These are phyloP conservation scores for Scopulariopsis brevicaulis DNA, from an alignment of 2,329 filamentous ascomycete species.

Conservation along the genomic window DNA sequence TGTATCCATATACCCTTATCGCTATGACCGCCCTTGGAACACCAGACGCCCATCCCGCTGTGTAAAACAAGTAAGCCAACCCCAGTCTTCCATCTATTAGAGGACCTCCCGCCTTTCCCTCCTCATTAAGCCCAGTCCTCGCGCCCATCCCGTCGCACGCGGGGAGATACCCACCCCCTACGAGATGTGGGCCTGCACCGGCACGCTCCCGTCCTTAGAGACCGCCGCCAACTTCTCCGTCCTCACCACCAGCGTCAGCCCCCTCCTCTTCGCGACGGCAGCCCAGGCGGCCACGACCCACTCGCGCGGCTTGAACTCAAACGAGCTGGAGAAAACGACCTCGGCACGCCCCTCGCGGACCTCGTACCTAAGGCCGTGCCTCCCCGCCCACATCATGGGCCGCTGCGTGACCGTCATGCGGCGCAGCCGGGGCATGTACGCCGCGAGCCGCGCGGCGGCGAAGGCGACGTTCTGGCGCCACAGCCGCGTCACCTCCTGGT, in stretches of 20 bases:
- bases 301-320: conserved; percentile 11
- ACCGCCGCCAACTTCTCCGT: background rate
- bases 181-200: background rate
- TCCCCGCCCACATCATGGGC: conserved; percentile 14
- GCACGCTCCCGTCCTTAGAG: background rate
- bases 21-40: no score
- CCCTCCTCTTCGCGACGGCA: conserved; percentile 9
- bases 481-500: conserved; percentile 8
- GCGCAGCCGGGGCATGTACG: conserved; percentile 11
- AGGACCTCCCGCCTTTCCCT: no score
- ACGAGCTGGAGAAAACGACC: conserved; percentile 11
- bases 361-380: conserved; percentile 10
- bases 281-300: conserved; percentile 12
- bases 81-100: no score
- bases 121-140: no score
- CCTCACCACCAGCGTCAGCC: background rate
- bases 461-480: conserved; percentile 12
- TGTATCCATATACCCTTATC: no score
- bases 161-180: background rate
- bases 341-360: conserved; percentile 3
- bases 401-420: conserved; percentile 10
- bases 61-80: no score
- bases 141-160: no score
- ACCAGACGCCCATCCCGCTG: no score
- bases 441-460: conserved; percentile 10